These are phyloP conservation scores for Ogataea polymorpha DNA, from an alignment of 805 yeast species.

Conservation along the genomic window DNA sequence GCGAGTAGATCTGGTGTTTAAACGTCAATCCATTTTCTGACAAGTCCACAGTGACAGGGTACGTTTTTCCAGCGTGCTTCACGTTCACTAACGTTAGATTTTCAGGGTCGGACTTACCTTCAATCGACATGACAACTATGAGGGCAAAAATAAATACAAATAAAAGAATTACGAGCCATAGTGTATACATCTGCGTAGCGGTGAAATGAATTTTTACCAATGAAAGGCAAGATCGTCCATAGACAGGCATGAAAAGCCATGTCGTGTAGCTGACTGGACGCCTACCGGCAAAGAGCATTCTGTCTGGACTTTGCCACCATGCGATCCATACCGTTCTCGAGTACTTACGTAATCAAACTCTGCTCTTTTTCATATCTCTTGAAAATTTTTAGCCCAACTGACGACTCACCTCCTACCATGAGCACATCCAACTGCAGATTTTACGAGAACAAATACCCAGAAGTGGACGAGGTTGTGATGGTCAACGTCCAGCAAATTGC, in stretches of 20 bases:
- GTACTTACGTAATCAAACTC: no score
- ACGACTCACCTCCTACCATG: slow-evolving; percentile 41
- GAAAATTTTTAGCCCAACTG: slow-evolving; percentile 11
- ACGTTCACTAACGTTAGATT: slow-evolving; percentile 37
- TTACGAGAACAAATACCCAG: slow-evolving; percentile 97
- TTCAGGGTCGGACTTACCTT: slow-evolving; percentile 1
- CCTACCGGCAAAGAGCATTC: no score
- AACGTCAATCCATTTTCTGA: slow-evolving; percentile 56
- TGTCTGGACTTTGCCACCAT: background rate
- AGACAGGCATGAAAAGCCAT: no score
- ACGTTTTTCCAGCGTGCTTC: slow-evolving; percentile 67
- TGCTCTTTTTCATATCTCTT: background rate
- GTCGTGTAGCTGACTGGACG: no score
- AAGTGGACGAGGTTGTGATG: slow-evolving; percentile 98
- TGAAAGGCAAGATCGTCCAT: no score
- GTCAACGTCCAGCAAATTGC: slow-evolving; percentile 98
- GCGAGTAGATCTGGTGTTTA: slow-evolving; percentile 64
- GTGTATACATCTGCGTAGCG: background rate
- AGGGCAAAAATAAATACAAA: slow-evolving; percentile 9
- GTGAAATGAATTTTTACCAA: no score
- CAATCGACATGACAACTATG: slow-evolving; percentile 4
- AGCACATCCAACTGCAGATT: slow-evolving; percentile 90
- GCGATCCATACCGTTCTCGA: background rate
- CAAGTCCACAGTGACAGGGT: slow-evolving; percentile 55
- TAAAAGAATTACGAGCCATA: background rate